These are phyloP conservation scores for Kodamaea nitidulidarum DNA, from an alignment of 805 yeast genomes.

Conservation along the genomic window DNA sequence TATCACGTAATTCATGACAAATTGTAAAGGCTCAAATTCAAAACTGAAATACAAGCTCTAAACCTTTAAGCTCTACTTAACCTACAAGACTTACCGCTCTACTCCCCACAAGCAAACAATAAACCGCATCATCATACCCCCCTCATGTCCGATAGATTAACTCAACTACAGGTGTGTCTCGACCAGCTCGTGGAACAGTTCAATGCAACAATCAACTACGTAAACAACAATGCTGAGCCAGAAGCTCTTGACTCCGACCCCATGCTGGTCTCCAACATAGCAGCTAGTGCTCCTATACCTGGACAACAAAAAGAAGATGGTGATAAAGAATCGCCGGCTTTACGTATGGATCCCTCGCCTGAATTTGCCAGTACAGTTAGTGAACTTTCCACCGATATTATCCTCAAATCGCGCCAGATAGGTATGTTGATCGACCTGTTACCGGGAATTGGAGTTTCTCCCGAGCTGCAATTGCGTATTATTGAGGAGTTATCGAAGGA, in stretches of 20 bases:
- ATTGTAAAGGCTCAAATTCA: too few relatives aligned
- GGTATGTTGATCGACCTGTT: constrained; percentile 79
- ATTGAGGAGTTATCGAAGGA: constrained; percentile 62
- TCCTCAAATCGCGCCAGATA: constrained; percentile 81
- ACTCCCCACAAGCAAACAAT: too few relatives aligned
- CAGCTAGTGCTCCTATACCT: constrained; percentile 51
- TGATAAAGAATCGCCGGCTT: constrained; percentile 4
- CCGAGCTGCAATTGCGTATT: constrained; percentile 62
- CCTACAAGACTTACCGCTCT: too few relatives aligned
- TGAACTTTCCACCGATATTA: constrained; percentile 81
- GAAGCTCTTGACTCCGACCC: constrained; percentile 56
- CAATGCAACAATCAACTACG: constrained; percentile 71
- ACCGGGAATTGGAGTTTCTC: constrained; percentile 89
- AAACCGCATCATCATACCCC: too few relatives aligned
- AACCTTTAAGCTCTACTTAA: too few relatives aligned
- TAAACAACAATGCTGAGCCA: constrained; percentile 39
- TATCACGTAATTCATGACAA: too few relatives aligned
- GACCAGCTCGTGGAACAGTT: constrained; percentile 81
- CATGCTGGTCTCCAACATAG: constrained; percentile 61
- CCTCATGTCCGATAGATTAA: constrained; percentile 75
- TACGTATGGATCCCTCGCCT: constrained; percentile 7
- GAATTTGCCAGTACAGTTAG: constrained; percentile 46
- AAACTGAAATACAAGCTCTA: too few relatives aligned
- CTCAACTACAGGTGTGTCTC: constrained; percentile 84
- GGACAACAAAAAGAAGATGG: constrained; percentile 23